Base-by-base conservation (phyloP, 2,329 filamentous ascomycete species). In the Colletotrichum tanaceti region DNA sequence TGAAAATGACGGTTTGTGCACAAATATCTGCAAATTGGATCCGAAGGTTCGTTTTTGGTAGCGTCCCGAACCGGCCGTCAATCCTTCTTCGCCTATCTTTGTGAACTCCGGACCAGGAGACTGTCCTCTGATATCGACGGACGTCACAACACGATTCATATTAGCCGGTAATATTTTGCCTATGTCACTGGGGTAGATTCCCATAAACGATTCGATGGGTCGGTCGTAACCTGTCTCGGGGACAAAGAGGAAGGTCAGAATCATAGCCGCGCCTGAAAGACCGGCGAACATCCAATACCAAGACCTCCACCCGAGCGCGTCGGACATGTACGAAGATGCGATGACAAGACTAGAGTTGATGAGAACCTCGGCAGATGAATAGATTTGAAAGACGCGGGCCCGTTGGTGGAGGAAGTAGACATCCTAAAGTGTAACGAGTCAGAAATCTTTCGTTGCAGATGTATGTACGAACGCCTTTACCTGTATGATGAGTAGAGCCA, bases 141-240 rank as follows among this genome's bases (percentile, higher is more conserved):
- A 0, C 10, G 16, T 28, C 5, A 39, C n/a, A 22, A 14, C 16
- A 43, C 18, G 22, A 22, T 35, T 44, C 49, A 32, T 7, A 32
- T 55, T 49, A 14, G 35, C 49, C 1, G 61, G 41, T 16, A 65
- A 20, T 2, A 68, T 20, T 47, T 54, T 58, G 46, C 65, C 58
- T 6, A 20, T 53, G 20, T 59, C 61, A 13, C n/a, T 61, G 16
- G 69, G 58, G 32, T 43, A 22, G 9, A 24, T 50, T 14, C 61
- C 61, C 60, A 62, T 69, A 46, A 62, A 71, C 2, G 57, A 54
- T 52, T 61, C 61, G 14, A 65, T 59, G 2, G 47, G 61, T 5
- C 65, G 57, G 35, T 63, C 60, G 28, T 65, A 70, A 14, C 62
- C 52, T n/a, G 69, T 71, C 47, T 71, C 65, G 13, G 65, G 65